Evolutionary conservation across 805 yeast species (phyloP).

Genomic region (Alloascoidea africana): DNA sequence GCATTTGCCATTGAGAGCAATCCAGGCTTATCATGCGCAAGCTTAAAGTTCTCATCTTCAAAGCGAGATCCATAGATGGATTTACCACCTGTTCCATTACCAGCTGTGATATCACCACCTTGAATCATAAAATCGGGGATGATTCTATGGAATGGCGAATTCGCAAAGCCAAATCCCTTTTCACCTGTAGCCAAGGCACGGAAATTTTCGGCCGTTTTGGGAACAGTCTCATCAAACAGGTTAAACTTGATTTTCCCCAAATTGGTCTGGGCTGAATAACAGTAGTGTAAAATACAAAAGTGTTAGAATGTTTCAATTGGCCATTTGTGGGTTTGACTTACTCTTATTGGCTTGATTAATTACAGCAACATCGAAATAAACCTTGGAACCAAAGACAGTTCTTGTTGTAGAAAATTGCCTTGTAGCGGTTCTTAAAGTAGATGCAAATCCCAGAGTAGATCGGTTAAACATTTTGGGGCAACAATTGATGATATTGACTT

Average conservation of each 20-base stretch:
- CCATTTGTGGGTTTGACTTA: too few relatives aligned
- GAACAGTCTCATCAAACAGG: constrained; percentile 74
- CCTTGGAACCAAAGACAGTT: neutral
- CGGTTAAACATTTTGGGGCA: constrained; percentile 1
- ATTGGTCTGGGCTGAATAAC: neutral
- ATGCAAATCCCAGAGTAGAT: neutral
- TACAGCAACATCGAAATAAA: neutral
- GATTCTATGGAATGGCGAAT: constrained; percentile 75
- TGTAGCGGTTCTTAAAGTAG: neutral
- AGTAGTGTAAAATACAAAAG: too few relatives aligned
- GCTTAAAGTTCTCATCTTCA: constrained; percentile 77
- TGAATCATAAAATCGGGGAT: constrained; percentile 85
- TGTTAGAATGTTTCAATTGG: too few relatives aligned
- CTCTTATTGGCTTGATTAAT: too few relatives aligned
- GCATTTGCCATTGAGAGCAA: constrained; percentile 94
- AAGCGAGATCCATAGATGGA: constrained; percentile 74
- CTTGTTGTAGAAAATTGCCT: neutral
- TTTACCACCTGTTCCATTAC: constrained; percentile 69
- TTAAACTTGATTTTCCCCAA: constrained; percentile 58
- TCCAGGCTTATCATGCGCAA: constrained; percentile 72
- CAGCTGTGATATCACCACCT: constrained; percentile 82
- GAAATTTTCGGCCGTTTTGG: constrained; percentile 84
- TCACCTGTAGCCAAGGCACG: constrained; percentile 83
- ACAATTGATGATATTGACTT: too few relatives aligned
- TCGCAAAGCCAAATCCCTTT: constrained; percentile 60